Evolutionary conservation across 495 filamentous ascomycete genomes (phyloP).

Genomic region (Penicillium bovifimosum): DNA sequence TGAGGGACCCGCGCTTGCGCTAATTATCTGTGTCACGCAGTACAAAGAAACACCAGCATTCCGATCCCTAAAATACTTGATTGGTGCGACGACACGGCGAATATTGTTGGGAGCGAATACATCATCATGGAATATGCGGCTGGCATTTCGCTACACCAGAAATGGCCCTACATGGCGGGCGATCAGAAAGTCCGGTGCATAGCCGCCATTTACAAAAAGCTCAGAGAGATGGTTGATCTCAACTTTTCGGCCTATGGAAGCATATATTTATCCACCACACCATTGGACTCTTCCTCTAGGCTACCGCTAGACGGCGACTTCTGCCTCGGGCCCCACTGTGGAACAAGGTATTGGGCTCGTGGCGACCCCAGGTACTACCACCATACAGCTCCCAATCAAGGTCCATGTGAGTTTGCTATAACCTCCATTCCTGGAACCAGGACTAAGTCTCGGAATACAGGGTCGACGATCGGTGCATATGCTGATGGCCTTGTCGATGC

Average conservation of each 20-base stretch:
- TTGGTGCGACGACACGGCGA: constrained; percentile 32
- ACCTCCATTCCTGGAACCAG: constrained; percentile 4
- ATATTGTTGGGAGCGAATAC: constrained; percentile 38
- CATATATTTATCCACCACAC: constrained; percentile 20
- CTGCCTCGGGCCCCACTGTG: constrained; percentile 39
- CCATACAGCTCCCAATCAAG: constrained; percentile 18
- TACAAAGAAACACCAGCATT: constrained; percentile 33
- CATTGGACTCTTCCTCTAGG: constrained; percentile 12
- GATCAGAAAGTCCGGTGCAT: constrained; percentile 32
- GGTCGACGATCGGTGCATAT: constrained; percentile 27
- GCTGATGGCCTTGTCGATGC: constrained; percentile 34
- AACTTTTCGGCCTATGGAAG: constrained; percentile 41
- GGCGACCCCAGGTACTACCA: constrained; percentile 22
- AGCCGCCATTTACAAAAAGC: constrained; percentile 25
- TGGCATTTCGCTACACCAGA: constrained; percentile 32
- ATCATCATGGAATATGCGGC: constrained; percentile 40
- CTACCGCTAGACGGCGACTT: constrained; percentile 26
- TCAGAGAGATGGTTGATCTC: constrained; percentile 29
- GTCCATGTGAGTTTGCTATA: constrained; percentile 33
- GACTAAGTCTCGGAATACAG: constrained; percentile 10
- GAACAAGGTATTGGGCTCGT: constrained; percentile 35
- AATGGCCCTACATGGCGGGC: constrained; percentile 33
- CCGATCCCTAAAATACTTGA: constrained; percentile 40
- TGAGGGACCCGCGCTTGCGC: not conserved
- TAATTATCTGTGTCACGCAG: constrained; percentile 15